These are phyloP conservation scores for Porogramme epimiltina DNA, from an alignment of 1,284 basidiomycete species.

Conservation along the genomic window DNA sequence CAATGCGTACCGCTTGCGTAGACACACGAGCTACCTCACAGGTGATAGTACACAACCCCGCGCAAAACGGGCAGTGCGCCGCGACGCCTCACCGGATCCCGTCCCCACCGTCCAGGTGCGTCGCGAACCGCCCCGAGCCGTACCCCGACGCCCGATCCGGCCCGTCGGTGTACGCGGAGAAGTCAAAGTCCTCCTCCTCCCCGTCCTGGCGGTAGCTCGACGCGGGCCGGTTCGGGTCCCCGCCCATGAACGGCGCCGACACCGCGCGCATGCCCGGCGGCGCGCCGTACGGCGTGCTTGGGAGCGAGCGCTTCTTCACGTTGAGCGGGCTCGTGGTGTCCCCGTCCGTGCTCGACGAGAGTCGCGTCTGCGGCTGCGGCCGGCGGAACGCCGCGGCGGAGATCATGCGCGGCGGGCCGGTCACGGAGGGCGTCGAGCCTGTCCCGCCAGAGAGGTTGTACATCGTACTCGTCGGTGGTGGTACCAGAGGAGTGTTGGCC, in stretches of 20 bases:
- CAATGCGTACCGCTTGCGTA: too few species aligned
- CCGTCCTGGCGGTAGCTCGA: conserved; percentile 27
- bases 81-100: conserved; percentile 10
- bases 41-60: too few species aligned
- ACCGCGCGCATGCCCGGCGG: conserved; percentile 12
- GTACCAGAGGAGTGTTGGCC: conserved; percentile 32
- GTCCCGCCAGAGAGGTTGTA: conserved; percentile 28
- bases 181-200: conserved; percentile 58
- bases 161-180: conserved; percentile 45
- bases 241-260: conserved; percentile 18
- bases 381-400: conserved; percentile 75
- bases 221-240: conserved; percentile 8
- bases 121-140: conserved; percentile 14
- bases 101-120: conserved; percentile 10
- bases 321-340: conserved; percentile 45
- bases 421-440: conserved; percentile 38
- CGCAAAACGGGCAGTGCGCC: too few species aligned
- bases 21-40: too few species aligned
- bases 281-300: conserved; percentile 37
- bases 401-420: conserved; percentile 55
- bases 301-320: conserved; percentile 50
- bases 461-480: conserved; percentile 18
- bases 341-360: conserved; percentile 22
- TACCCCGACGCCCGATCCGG: conserved; percentile 13
- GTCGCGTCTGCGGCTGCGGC: conserved; percentile 40